These are phyloP conservation scores for Dictyostelium citrinum DNA, from an alignment of 78 protist genomes.

Conservation along the genomic window DNA sequence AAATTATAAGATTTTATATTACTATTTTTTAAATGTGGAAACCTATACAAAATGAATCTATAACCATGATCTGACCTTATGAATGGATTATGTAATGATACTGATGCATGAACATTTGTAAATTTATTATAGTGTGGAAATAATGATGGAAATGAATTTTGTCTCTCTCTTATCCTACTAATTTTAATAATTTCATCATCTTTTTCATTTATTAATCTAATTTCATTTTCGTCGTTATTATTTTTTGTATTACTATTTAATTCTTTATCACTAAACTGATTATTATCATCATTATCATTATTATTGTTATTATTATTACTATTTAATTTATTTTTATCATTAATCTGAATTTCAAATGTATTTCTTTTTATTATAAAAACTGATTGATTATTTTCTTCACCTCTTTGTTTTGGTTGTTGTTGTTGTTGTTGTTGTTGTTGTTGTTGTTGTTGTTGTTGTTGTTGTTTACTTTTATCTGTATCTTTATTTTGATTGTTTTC, in stretches of 20 bases:
- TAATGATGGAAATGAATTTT: slow-evolving; percentile 12
- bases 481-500: not conserved
- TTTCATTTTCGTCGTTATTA: not conserved
- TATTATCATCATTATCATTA: too few relatives aligned
- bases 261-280: not conserved
- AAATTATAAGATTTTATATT: not conserved
- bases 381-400: not conserved
- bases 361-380: not conserved
- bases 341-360: not conserved
- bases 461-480: not conserved
- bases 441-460: not conserved
- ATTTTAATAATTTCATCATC: not conserved
- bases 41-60: not conserved
- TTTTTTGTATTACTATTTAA: not conserved
- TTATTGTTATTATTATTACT: not conserved
- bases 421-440: not conserved
- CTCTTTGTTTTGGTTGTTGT: too few relatives aligned
- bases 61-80: slow-evolving; percentile 7
- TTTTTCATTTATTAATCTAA: not conserved
- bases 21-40: not conserved
- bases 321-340: not conserved
- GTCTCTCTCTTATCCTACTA: not conserved
- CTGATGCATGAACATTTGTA: slow-evolving; percentile 4
- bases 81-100: not conserved
- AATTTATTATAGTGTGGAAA: not conserved